Conservation (phyloP, 2,329 filamentous ascomycete species). For the Balansia obtecta region DNA sequence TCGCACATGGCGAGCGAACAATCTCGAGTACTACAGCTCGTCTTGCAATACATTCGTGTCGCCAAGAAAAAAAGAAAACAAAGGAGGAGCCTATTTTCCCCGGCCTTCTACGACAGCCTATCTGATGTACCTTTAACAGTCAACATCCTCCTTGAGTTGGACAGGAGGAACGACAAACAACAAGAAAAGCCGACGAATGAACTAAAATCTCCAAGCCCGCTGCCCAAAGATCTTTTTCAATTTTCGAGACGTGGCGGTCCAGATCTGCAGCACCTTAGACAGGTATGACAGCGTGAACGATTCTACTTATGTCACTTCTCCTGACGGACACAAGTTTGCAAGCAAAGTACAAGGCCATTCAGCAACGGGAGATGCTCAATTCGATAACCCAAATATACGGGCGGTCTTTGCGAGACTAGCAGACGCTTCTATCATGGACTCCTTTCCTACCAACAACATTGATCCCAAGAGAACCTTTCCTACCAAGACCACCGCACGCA, state of each 20-base stretch:
- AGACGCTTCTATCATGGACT: background rate
- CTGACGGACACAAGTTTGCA: background rate
- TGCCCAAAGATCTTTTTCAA: background rate
- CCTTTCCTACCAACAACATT: background rate
- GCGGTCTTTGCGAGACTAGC: background rate
- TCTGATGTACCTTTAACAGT: slow-evolving; percentile 15
- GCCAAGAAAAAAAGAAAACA: background rate
- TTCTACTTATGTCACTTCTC: background rate
- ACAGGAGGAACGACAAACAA: slow-evolving; percentile 11
- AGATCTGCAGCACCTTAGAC: background rate
- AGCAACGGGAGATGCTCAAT: background rate
- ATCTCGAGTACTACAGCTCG: slow-evolving; percentile 1
- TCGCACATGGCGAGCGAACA: background rate
- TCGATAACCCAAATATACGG: background rate
- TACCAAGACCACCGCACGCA: background rate
- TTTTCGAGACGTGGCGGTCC: slow-evolving; percentile 3
- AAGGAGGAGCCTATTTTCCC: slow-evolving; percentile 9
- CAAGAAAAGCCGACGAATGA: background rate
- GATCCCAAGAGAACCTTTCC: too few relatives aligned
- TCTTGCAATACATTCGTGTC: background rate
- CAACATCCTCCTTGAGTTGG: slow-evolving; percentile 15
- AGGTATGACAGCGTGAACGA: slow-evolving; percentile 19
- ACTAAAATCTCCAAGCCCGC: background rate
- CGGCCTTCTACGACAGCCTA: slow-evolving; percentile 16
- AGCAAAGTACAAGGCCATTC: background rate